Percentiles rank a stretch among this genome's conserved stretches.
Evolutionary conservation across 2,329 filamentous ascomycete genomes (phyloP).

Genomic region (Penicillium sp.): DNA sequence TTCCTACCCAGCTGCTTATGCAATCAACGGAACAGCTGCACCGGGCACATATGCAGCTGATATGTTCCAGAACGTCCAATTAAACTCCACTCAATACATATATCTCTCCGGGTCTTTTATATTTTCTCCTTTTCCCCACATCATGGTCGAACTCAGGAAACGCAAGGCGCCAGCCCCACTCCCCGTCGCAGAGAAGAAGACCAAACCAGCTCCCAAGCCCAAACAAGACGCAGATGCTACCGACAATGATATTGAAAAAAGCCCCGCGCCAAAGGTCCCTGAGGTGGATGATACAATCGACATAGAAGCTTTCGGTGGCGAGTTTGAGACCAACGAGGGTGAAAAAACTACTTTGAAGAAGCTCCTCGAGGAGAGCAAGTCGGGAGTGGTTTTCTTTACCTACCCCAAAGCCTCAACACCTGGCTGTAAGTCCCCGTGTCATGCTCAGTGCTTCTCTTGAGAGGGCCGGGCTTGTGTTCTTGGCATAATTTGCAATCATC

Average conservation of each 20-base stretch:
- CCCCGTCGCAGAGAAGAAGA: conserved; percentile 38
- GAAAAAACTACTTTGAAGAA: conserved; percentile 74
- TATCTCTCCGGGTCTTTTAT: background rate
- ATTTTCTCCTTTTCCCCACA: background rate
- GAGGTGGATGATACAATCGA: conserved; percentile 54
- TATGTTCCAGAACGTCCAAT: conserved; percentile 1
- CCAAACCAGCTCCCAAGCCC: conserved; percentile 32
- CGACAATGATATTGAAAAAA: conserved; percentile 16
- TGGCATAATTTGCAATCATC: background rate
- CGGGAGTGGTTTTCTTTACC: conserved; percentile 87
- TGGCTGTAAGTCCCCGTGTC: conserved; percentile 67
- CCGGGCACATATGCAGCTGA: conserved; percentile 1
- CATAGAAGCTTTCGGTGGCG: conserved; percentile 59
- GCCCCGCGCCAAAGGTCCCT: conserved; percentile 20
- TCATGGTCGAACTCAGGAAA: conserved; percentile 61
- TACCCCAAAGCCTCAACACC: conserved; percentile 94
- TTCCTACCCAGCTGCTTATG: background rate
- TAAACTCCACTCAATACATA: background rate
- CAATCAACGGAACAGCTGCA: background rate
- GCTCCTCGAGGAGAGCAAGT: conserved; percentile 78
- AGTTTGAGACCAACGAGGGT: conserved; percentile 84
- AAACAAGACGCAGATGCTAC: conserved; percentile 29
- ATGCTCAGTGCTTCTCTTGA: background rate
- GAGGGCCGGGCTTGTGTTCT: background rate
- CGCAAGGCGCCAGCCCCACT: conserved; percentile 56